phyloP scores from a whole-genome alignment of 768 basidiomycete species.

The Termitomyces heimii region DNA sequence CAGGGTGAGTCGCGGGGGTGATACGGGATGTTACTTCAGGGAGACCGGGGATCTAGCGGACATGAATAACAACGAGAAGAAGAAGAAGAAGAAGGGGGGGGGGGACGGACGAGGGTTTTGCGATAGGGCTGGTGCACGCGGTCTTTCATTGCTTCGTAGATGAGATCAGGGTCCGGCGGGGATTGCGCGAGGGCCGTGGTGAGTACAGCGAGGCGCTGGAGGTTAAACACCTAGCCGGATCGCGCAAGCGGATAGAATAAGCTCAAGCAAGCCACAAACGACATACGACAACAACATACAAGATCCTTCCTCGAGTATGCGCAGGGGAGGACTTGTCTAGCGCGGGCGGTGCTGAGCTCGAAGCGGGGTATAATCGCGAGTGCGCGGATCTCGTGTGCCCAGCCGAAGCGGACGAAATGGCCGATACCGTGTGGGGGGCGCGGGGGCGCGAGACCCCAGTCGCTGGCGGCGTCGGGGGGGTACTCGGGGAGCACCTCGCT shows the following conservation, averaged over 20 bases:
- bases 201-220: slow-evolving; percentile 92
- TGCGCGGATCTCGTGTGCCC: slow-evolving; percentile 82
- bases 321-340: slow-evolving; percentile 81
- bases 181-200: slow-evolving; percentile 88
- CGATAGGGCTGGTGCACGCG: slow-evolving; percentile 96
- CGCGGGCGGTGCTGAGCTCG: slow-evolving; percentile 94
- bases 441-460: slow-evolving; percentile 89
- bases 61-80: background rate
- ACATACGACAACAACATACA: slow-evolving; percentile 58
- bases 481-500: slow-evolving; percentile 96
- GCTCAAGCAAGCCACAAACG: too few relatives aligned
- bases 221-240: slow-evolving; percentile 99
- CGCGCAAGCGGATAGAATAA: too few relatives aligned
- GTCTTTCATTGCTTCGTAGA: slow-evolving; percentile 99
- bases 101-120: slow-evolving; percentile 62
- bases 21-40: slow-evolving; percentile 87
- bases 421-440: slow-evolving; percentile 85
- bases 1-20: slow-evolving; percentile 86
- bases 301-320: slow-evolving; percentile 87
- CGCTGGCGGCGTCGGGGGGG: slow-evolving; percentile 85
- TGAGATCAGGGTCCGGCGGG: slow-evolving; percentile 93
- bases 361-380: slow-evolving; percentile 93
- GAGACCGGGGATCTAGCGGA: slow-evolving; percentile 83
- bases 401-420: slow-evolving; percentile 86
- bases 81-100: background rate